Evolutionary conservation across 148 eudicot species (phyloP).

Genomic region (Dysphania ambrosioides): DNA sequence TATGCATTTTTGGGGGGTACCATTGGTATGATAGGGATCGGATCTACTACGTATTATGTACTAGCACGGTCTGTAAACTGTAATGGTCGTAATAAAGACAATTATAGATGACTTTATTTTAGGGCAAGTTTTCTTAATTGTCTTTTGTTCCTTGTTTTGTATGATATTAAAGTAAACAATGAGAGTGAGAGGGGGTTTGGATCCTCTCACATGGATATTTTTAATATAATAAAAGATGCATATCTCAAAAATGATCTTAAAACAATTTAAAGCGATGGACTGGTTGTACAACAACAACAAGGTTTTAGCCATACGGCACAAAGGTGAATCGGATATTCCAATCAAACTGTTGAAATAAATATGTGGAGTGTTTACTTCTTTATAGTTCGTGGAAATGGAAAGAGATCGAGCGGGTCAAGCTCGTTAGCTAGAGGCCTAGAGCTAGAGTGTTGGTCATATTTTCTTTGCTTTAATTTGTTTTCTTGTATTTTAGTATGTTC

Average conservation of each 20-base stretch:
- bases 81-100: neutral
- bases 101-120: neutral
- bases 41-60: neutral
- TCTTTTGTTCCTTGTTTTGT: neutral
- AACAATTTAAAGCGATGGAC: neutral
- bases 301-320: neutral
- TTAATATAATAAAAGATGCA: neutral
- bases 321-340: too few relatives aligned
- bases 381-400: too few relatives aligned
- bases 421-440: too few relatives aligned
- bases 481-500: too few relatives aligned
- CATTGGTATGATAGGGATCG: slow-evolving; percentile 1
- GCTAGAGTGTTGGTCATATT: too few relatives aligned
- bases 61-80: too few relatives aligned
- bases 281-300: neutral
- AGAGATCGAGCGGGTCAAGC: too few relatives aligned
- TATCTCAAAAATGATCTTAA: neutral
- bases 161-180: too few relatives aligned
- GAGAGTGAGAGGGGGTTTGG: too few relatives aligned
- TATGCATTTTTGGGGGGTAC: neutral
- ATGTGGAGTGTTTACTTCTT: too few relatives aligned
- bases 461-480: too few relatives aligned
- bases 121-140: neutral
- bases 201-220: neutral
- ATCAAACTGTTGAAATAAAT: too few relatives aligned